Evolutionary conservation across 495 filamentous ascomycete genomes (phyloP).

Genomic region (Neurospora tetrasperma): DNA sequence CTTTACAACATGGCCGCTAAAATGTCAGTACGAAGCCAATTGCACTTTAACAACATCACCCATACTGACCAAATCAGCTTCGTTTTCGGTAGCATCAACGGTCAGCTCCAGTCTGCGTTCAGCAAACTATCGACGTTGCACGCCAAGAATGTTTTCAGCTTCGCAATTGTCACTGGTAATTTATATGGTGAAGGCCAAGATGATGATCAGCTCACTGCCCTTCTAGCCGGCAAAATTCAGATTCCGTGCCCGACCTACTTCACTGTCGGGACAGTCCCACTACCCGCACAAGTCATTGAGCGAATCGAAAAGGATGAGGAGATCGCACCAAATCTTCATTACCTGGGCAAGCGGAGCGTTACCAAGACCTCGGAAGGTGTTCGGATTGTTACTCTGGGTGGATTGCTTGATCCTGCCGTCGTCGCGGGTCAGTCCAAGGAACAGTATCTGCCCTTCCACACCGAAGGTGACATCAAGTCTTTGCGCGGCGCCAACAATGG

Average conservation of each 20-base stretch:
- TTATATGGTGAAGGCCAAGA: slow-evolving; percentile 55
- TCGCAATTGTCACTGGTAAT: slow-evolving; percentile 76
- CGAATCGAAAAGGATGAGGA: slow-evolving; percentile 63
- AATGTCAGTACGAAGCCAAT: slow-evolving; percentile 17
- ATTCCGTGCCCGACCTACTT: slow-evolving; percentile 84
- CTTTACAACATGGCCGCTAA: slow-evolving; percentile 18
- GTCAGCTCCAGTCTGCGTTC: slow-evolving; percentile 62
- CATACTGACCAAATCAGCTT: slow-evolving; percentile 47
- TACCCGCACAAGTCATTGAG: slow-evolving; percentile 59
- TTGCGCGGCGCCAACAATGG: slow-evolving; percentile 62
- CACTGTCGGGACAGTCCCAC: slow-evolving; percentile 53
- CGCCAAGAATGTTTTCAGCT: slow-evolving; percentile 71
- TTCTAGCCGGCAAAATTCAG: slow-evolving; percentile 59
- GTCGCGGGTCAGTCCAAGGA: slow-evolving; percentile 46
- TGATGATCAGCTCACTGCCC: slow-evolving; percentile 47
- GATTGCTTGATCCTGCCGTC: slow-evolving; percentile 45
- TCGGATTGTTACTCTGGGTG: slow-evolving; percentile 72
- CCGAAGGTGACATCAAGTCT: slow-evolving; percentile 60
- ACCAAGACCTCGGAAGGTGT: slow-evolving; percentile 87
- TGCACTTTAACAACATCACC: slow-evolving; percentile 5
- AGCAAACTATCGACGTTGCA: slow-evolving; percentile 69
- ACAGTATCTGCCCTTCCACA: slow-evolving; percentile 58
- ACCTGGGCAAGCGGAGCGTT: slow-evolving; percentile 70
- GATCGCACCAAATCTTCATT: slow-evolving; percentile 79
- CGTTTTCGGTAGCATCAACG: slow-evolving; percentile 69